Evolutionary conservation across 768 basidiomycete genomes (phyloP).

Genomic region (Leccinum fibrillosum): DNA sequence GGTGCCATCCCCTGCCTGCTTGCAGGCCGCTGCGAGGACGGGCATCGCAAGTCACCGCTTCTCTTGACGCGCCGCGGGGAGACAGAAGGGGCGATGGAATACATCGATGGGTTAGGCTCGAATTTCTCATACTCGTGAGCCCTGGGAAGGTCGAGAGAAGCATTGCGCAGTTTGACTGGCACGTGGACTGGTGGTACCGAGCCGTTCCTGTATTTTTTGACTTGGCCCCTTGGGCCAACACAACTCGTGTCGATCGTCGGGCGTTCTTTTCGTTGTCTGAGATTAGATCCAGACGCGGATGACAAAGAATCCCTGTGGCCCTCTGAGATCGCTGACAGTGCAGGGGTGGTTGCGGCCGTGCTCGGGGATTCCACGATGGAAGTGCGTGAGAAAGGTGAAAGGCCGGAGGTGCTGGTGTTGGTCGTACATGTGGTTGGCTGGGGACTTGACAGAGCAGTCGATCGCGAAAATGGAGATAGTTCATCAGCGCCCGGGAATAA

Average conservation of each 20-base stretch:
- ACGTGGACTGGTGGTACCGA: constrained; percentile 31
- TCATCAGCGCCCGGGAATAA: constrained; percentile 20
- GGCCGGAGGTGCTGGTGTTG: constrained; percentile 20
- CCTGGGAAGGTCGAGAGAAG: constrained; percentile 31
- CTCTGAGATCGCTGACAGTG: constrained; percentile 22
- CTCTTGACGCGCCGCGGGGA: constrained; percentile 23
- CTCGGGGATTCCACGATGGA: constrained; percentile 25
- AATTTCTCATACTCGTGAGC: constrained; percentile 21
- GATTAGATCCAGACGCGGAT: constrained; percentile 15
- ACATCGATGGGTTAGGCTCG: constrained; percentile 30
- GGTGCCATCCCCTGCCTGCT: constrained; percentile 25
- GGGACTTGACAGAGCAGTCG: constrained; percentile 20
- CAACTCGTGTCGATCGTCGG: constrained; percentile 33
- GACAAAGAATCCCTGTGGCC: constrained; percentile 5
- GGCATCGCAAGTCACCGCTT: constrained; percentile 17
- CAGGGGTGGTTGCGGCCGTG: constrained; percentile 28
- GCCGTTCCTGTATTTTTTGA: constrained; percentile 30
- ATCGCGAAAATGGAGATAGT: constrained; percentile 20
- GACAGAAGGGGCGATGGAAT: constrained; percentile 29
- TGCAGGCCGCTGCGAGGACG: constrained; percentile 25
- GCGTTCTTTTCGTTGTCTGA: constrained; percentile 28
- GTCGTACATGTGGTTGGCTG: constrained; percentile 25
- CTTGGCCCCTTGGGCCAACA: constrained; percentile 30
- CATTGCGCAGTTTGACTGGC: constrained; percentile 27
- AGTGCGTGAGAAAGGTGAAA: constrained; percentile 30